These are phyloP conservation scores for Aurifilum marmelostoma DNA, from an alignment of 2,329 filamentous ascomycete species.

Conservation along the genomic window DNA sequence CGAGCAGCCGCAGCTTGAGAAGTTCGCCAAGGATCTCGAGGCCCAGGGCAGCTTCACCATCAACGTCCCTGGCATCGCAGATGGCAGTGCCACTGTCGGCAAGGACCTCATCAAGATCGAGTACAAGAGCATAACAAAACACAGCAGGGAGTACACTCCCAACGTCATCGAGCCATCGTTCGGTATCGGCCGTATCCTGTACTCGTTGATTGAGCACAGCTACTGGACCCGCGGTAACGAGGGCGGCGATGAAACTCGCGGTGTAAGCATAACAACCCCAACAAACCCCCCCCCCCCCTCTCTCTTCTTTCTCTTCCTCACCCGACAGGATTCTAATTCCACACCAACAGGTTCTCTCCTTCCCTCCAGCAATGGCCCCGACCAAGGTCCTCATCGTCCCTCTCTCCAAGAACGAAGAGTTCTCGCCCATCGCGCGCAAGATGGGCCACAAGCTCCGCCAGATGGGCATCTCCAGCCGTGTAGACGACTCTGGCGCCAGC, in stretches of 20 bases:
- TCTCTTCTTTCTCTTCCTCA: neutral
- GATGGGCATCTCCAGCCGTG: slow-evolving; percentile 77
- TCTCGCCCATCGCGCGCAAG: slow-evolving; percentile 74
- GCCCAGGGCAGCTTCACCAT: slow-evolving; percentile 76
- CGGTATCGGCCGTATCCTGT: slow-evolving; percentile 92
- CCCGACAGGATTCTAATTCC: neutral
- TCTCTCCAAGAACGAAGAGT: slow-evolving; percentile 78
- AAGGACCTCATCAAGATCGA: slow-evolving; percentile 83
- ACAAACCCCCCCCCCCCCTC: neutral
- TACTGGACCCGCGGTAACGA: slow-evolving; percentile 83
- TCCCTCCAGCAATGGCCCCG: slow-evolving; percentile 73
- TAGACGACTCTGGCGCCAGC: slow-evolving; percentile 87
- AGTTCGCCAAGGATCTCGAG: slow-evolving; percentile 73
- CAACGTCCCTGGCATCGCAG: slow-evolving; percentile 67
- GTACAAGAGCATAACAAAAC: slow-evolving; percentile 79
- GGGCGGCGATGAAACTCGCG: slow-evolving; percentile 79
- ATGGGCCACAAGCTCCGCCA: slow-evolving; percentile 77
- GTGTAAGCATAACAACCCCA: slow-evolving; percentile 61
- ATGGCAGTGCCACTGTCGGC: slow-evolving; percentile 77
- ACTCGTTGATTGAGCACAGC: slow-evolving; percentile 89
- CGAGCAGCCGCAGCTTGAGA: slow-evolving; percentile 79
- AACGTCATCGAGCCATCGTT: slow-evolving; percentile 98
- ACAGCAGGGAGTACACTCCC: slow-evolving; percentile 87
- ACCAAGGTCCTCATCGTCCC: slow-evolving; percentile 94
- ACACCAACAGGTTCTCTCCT: slow-evolving; percentile 56